Evolutionary conservation across 2,329 filamentous ascomycete genomes (phyloP), one percentile per base, ranked within the genome.

Genomic region (Rhytidhysteron rufulum): DNA sequence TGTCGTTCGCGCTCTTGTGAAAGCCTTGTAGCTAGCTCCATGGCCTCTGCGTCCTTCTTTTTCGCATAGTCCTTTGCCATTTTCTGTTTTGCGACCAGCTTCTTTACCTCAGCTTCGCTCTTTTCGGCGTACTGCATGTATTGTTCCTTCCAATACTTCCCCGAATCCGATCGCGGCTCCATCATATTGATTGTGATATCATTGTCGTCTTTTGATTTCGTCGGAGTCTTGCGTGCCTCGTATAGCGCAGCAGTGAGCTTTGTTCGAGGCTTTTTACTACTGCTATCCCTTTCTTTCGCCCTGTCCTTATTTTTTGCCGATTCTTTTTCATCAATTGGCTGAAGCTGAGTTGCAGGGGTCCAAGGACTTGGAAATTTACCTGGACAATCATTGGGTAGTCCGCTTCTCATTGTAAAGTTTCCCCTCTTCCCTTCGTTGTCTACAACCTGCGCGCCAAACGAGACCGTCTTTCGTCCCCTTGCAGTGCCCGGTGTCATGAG

Each of bases 61-160:
- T 83, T 82, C 31, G 86, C 86, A 57, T 84, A 90, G 40, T 82
- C 83, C 66, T 87, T 90, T 42, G 86, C 85, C 46, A 88, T 72
- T 57, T 86, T 80, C 69, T 89, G 88, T 71, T 89, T 90, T 57
- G 80, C 80, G 57, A 90, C 77, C 56, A 91, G 72, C 67, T 85
- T 87, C 68, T 82, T 82, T 73, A 89, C 83, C 62, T 90, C 84
- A 31, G 73, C 75, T 60, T 80, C 80, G 47, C 85, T 86, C 47
- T 85, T 83, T 32, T 79, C 73, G 35, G 86, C 81, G 55, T 90
- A 91, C 40, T 74, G 77, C 50, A 87, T 77, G 53, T 86, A 90
- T 56, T 88, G 79, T 18, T 79, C 75, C 65, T 90, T 90, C 86
- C 86, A 91, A 64, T 86, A 89, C 53, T 78, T 81, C 5, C 85